Evolutionary conservation across 768 basidiomycete genomes (phyloP).

Genomic region (Cystofilobasidium macerans): DNA sequence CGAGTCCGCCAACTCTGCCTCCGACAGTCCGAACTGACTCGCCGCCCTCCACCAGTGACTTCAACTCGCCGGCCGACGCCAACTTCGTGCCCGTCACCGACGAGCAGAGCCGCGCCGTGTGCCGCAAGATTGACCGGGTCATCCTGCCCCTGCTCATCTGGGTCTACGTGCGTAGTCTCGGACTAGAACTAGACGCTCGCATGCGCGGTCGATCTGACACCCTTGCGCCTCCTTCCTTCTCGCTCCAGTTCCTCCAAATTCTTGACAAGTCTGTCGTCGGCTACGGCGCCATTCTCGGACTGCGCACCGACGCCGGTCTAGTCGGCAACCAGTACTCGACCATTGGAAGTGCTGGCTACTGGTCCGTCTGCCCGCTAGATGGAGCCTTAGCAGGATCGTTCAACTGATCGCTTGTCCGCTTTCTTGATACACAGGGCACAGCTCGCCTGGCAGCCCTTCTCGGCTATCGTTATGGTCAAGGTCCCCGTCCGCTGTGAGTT

Average conservation of each 20-base stretch:
- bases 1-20: too few relatives aligned
- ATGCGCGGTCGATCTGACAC: neutral
- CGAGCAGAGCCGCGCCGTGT: slow-evolving; percentile 17
- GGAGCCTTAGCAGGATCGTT: too few relatives aligned
- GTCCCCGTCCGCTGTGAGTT: slow-evolving; percentile 30
- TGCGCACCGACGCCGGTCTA: slow-evolving; percentile 27
- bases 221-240: slow-evolving; percentile 2
- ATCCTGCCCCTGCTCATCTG: slow-evolving; percentile 20
- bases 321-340: slow-evolving; percentile 23
- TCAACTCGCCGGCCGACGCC: neutral
- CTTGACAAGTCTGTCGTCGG: slow-evolving; percentile 20
- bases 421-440: too few relatives aligned
- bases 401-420: too few relatives aligned
- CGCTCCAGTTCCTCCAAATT: slow-evolving; percentile 37
- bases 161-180: neutral
- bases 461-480: slow-evolving; percentile 32
- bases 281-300: slow-evolving; percentile 31
- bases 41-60: neutral
- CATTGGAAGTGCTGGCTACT: slow-evolving; percentile 29
- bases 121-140: slow-evolving; percentile 24
- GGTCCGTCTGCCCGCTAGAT: too few relatives aligned
- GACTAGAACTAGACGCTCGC: neutral
- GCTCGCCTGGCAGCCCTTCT: slow-evolving; percentile 31
- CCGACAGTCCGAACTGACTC: too few relatives aligned
- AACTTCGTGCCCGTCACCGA: slow-evolving; percentile 4